Evolutionary conservation across 306 rosid species (phyloP).

Genomic region (Vigna radiata): DNA sequence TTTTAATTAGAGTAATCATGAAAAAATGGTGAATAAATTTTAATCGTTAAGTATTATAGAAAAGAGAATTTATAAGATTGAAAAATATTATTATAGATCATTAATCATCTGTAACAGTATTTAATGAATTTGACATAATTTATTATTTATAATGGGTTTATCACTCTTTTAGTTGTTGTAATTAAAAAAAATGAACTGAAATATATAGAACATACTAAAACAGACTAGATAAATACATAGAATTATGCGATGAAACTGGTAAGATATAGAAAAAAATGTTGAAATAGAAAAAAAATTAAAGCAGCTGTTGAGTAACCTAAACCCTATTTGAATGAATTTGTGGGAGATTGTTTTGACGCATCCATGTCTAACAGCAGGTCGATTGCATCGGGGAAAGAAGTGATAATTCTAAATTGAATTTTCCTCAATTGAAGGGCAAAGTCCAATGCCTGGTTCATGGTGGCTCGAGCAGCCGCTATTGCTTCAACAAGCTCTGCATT

Average conservation of each 20-base stretch:
- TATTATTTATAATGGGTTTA: too few species aligned
- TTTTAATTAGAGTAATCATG: too few species aligned
- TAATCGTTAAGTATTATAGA: too few species aligned
- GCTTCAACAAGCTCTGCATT: conserved; percentile 61
- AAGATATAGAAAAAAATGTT: neutral
- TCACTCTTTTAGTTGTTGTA: too few species aligned
- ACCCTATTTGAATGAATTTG: neutral
- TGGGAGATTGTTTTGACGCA: neutral
- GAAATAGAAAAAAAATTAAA: neutral
- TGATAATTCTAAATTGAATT: conserved; percentile 52
- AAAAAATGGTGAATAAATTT: too few species aligned
- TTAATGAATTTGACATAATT: too few species aligned
- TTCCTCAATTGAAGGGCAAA: conserved; percentile 58
- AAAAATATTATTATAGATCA: too few species aligned
- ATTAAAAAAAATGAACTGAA: too few species aligned
- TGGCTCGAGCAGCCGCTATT: conserved; percentile 51
- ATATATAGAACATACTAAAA: too few species aligned
- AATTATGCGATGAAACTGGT: neutral
- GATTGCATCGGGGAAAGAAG: conserved; percentile 57
- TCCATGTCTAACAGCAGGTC: conserved; percentile 20
- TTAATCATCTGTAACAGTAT: too few species aligned
- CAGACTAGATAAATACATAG: neutral
- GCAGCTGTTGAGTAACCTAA: neutral
- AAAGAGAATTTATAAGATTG: too few species aligned
- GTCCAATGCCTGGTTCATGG: conserved; percentile 60